phyloP scores from a whole-genome alignment of 2,329 filamentous ascomycete species.

The Sporothrix euskadiensis region DNA sequence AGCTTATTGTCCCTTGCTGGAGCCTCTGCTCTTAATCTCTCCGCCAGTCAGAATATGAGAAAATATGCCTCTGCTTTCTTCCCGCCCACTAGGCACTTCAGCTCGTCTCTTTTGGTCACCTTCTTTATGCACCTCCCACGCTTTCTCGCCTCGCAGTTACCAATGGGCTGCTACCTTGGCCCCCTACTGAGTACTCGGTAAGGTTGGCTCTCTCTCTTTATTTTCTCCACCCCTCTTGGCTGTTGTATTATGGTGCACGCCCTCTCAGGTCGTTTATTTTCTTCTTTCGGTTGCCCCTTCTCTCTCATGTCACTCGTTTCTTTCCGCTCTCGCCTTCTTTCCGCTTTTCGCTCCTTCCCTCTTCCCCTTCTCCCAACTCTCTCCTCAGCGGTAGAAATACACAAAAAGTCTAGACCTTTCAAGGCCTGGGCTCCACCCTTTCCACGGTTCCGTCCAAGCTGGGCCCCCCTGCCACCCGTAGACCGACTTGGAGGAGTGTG shows the following conservation, averaged over 20 bases:
- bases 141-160: neutral
- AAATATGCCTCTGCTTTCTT: neutral
- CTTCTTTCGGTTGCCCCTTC: neutral
- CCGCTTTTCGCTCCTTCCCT: neutral
- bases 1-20: neutral
- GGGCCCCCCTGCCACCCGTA: neutral
- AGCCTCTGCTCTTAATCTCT: neutral
- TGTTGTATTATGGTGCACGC: neutral
- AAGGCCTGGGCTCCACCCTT: neutral
- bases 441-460: neutral
- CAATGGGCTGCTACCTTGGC: slow-evolving; percentile 7
- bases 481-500: neutral
- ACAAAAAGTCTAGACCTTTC: slow-evolving; percentile 4
- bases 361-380: neutral
- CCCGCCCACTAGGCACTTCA: slow-evolving; percentile 6
- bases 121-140: slow-evolving; percentile 15
- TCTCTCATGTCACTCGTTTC: slow-evolving; percentile 13
- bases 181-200: neutral
- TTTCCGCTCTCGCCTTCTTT: slow-evolving; percentile 2
- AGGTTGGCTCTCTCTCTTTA: slow-evolving; percentile 5
- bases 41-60: neutral
- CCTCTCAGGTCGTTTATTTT: neutral
- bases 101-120: slow-evolving; percentile 5
- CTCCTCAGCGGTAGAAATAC: neutral
- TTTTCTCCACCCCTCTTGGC: neutral